Evolutionary conservation across 177 flowering plant species (phyloP).

Genomic region (Vitis hybrid): DNA sequence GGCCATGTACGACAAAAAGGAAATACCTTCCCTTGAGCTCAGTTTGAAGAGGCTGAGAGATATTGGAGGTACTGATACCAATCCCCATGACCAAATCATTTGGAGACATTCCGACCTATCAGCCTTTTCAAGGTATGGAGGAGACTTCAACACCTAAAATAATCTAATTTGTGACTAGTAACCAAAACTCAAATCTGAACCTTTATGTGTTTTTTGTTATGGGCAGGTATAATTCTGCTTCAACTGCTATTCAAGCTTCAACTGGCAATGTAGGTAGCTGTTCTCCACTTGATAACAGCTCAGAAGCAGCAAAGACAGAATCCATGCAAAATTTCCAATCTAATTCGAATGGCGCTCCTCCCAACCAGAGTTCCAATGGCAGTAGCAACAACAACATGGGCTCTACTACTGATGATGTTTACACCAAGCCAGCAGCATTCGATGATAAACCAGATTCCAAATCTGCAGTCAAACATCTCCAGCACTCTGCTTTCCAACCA

Average conservation of each 20-base stretch:
- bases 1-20: constrained; percentile 21
- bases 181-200: neutral
- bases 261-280: constrained; percentile 51
- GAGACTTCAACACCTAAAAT: neutral
- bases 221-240: constrained; percentile 50
- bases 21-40: constrained; percentile 44
- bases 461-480: constrained; percentile 26
- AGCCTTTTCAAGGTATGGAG: constrained; percentile 63
- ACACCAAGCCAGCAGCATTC: constrained; percentile 29
- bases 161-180: neutral
- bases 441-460: constrained; percentile 31
- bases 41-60: constrained; percentile 48
- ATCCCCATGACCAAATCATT: constrained; percentile 34
- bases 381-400: constrained; percentile 55
- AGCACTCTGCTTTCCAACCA: constrained; percentile 29
- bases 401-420: constrained; percentile 39
- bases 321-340: constrained; percentile 27
- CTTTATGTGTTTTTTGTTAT: neutral
- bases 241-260: constrained; percentile 34
- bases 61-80: constrained; percentile 27
- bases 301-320: constrained; percentile 43
- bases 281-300: constrained; percentile 49
- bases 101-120: constrained; percentile 58
- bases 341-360: constrained; percentile 26
- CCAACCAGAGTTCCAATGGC: constrained; percentile 45